These are phyloP conservation scores for Oryza nivara DNA, from an alignment of 176 grass and related monocot genomes.

Conservation along the genomic window DNA sequence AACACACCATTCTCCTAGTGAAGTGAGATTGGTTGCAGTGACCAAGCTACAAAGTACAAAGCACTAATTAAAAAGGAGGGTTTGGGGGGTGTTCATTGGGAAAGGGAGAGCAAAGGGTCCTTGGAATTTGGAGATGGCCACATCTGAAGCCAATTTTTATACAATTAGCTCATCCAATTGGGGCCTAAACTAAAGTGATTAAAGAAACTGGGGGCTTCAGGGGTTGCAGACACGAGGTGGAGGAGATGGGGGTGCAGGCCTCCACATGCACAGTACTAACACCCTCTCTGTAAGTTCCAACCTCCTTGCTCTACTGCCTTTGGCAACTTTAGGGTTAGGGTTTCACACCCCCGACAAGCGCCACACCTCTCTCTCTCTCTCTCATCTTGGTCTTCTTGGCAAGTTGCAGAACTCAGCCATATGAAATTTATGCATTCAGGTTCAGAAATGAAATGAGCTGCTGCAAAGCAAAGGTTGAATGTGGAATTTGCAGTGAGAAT, in stretches of 20 bases:
- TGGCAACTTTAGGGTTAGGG: conserved; percentile 64
- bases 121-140: conserved; percentile 52
- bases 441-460: conserved; percentile 29
- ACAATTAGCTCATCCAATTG: conserved; percentile 37
- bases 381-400: conserved; percentile 11
- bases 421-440: not conserved
- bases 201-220: conserved; percentile 43
- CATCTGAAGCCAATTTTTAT: conserved; percentile 59
- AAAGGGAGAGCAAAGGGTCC: conserved; percentile 50
- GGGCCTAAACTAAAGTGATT: conserved; percentile 35
- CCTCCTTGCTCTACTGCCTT: conserved; percentile 12
- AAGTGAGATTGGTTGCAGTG: conserved; percentile 32
- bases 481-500: conserved; percentile 8
- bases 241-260: conserved; percentile 22
- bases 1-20: conserved; percentile 26
- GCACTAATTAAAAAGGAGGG: conserved; percentile 15
- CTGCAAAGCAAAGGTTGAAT: not conserved
- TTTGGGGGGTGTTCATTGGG: conserved; percentile 28
- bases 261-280: conserved; percentile 49
- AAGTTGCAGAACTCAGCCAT: conserved; percentile 9
- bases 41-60: conserved; percentile 38
- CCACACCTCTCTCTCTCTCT: not conserved
- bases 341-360: conserved; percentile 44
- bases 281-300: conserved; percentile 43
- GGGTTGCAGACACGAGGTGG: conserved; percentile 53